Conservation (phyloP, 257 asterid genomes). For the Penstemon davidsonii region DNA sequence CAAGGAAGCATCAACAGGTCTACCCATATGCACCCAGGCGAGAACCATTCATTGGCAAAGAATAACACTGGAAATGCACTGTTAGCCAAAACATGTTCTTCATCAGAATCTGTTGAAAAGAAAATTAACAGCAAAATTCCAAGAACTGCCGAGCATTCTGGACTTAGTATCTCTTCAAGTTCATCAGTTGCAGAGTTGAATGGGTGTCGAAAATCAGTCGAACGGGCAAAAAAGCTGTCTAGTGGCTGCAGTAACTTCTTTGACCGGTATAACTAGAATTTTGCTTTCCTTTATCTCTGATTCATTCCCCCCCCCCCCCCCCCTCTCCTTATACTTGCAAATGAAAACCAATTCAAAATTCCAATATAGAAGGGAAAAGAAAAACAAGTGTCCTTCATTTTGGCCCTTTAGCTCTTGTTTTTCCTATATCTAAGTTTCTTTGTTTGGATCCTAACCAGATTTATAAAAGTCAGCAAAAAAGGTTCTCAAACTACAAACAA, state of each 20-base stretch:
- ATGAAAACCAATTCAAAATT: neutral
- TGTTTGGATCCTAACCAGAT: slow-evolving; percentile 45
- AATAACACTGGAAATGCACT: slow-evolving; percentile 36
- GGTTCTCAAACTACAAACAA: slow-evolving; percentile 39
- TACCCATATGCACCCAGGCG: slow-evolving; percentile 36
- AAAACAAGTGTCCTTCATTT: neutral
- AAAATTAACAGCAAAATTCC: slow-evolving; percentile 33
- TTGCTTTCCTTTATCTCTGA: slow-evolving; percentile 21
- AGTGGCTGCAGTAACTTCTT: slow-evolving; percentile 54
- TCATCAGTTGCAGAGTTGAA: slow-evolving; percentile 32
- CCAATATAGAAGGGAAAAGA: neutral
- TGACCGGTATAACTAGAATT: slow-evolving; percentile 52
- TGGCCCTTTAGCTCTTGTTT: neutral
- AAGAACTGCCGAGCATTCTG: slow-evolving; percentile 33
- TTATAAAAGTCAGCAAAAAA: slow-evolving; percentile 49
- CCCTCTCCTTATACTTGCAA: slow-evolving; percentile 8
- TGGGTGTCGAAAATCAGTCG: slow-evolving; percentile 39
- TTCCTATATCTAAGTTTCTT: neutral
- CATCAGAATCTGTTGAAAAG: slow-evolving; percentile 39
- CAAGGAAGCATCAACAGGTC: slow-evolving; percentile 52
- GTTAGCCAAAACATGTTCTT: slow-evolving; percentile 35
- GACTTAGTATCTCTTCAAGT: slow-evolving; percentile 31
- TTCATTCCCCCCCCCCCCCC: slow-evolving; percentile 9
- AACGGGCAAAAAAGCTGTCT: slow-evolving; percentile 51
- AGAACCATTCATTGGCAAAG: slow-evolving; percentile 37